Base-by-base conservation (phyloP, 2,329 filamentous ascomycete genomes). In the Colletotrichum coccodes region DNA sequence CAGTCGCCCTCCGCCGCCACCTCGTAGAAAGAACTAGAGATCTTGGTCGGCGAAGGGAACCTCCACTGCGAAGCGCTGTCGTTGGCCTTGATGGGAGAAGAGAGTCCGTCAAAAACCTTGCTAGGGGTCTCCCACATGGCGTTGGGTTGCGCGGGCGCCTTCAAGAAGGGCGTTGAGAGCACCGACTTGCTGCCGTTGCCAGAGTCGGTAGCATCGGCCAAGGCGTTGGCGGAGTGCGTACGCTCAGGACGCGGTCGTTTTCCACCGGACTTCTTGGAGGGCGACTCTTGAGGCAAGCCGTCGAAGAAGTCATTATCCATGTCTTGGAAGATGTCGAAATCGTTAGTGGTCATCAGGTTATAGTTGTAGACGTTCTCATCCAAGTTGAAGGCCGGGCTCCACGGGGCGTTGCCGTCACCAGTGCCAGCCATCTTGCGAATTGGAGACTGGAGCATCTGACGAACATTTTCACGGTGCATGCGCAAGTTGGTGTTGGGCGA, bases 401-500 rank as follows among this genome's bases (percentile, higher is more conserved):
- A 92, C 4, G 87, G 87, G 32, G 86, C 78, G 21, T 73, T 68
- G 9, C 83, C 79, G 34, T 89, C 87, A 18, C 85, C 82, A 56
- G 77, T 71, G 9, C 77, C 80, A 21, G 72, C 74, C 54, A 89
- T 86, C 18, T 82, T 80, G 32, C 83, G 80, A 58, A 89, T 84
- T 4, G 94, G 94, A 6, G 94, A 96, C 64, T 94, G 93, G 50
- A 97, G 89, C 84, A 97, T 89, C 72, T 93, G 86, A 73, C 89
- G 89, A 60, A 98, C 94, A 72, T 90, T 91, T 75, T 95, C 91
- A 62, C 95, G 92, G 77, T 98, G 96, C 72, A 96, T 90, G 66
- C 92, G 91, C 23, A 98, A 86, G 76, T 97, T 97, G 11, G 95
- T 98, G 77, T 96, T 97, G 2, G 96, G 95, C 16, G 95, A 98